These are phyloP conservation scores for Capsicum chinense DNA, from an alignment of 257 asterid genomes.

Conservation along the genomic window DNA sequence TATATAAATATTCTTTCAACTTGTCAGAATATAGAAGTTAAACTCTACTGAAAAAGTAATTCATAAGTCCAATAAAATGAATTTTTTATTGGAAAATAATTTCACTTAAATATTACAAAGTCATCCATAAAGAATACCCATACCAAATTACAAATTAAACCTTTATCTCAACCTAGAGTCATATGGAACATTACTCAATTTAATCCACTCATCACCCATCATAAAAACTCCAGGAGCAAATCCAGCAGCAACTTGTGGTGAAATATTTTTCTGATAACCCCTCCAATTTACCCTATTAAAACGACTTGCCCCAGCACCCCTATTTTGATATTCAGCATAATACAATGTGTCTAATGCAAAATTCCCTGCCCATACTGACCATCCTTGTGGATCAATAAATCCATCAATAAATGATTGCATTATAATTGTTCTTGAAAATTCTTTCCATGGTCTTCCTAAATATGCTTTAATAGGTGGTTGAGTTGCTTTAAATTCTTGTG, in stretches of 20 bases:
- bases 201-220: constrained; percentile 29
- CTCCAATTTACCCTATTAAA: constrained; percentile 33
- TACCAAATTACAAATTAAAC: background rate
- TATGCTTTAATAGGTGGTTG: constrained; percentile 28
- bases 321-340: constrained; percentile 38
- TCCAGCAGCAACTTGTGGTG: constrained; percentile 30
- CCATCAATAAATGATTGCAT: constrained; percentile 40
- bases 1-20: background rate
- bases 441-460: constrained; percentile 45
- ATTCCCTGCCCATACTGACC: constrained; percentile 32
- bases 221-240: constrained; percentile 36
- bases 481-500: background rate
- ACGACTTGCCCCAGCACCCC: constrained; percentile 35
- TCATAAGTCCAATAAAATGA: constrained; percentile 9
- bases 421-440: constrained; percentile 38
- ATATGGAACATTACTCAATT: constrained; percentile 33
- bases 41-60: background rate
- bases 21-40: background rate
- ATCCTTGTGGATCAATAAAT: constrained; percentile 36
- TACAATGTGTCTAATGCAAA: constrained; percentile 34
- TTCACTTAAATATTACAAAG: background rate
- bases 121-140: background rate
- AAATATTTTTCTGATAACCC: constrained; percentile 29
- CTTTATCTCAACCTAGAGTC: constrained; percentile 29
- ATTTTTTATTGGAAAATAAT: background rate